phyloP scores from a whole-genome alignment of 2,329 filamentous ascomycete species.

The Tolypocladium cylindrosporum region DNA sequence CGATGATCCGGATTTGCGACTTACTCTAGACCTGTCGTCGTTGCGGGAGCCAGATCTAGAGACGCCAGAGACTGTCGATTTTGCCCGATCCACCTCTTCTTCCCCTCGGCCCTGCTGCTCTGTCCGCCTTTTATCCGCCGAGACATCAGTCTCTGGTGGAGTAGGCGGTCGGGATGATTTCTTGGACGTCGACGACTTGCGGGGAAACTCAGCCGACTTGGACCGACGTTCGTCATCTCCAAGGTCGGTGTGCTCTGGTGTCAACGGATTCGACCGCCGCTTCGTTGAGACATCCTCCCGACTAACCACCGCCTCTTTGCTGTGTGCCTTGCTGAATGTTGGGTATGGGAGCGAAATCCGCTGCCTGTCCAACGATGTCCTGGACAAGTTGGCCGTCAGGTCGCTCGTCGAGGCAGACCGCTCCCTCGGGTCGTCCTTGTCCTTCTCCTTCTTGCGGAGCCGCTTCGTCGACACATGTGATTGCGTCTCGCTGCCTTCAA shows the following conservation, averaged over 20 bases:
- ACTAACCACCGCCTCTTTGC: constrained; percentile 71
- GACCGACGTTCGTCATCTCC: constrained; percentile 32
- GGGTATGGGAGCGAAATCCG: constrained; percentile 61
- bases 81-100: constrained; percentile 21
- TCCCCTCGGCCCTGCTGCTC: constrained; percentile 20
- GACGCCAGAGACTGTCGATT: constrained; percentile 32
- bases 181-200: constrained; percentile 25
- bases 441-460: constrained; percentile 21
- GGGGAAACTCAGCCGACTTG: constrained; percentile 34
- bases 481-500: constrained; percentile 28
- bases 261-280: constrained; percentile 36
- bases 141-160: constrained; percentile 53
- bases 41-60: constrained; percentile 34
- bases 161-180: constrained; percentile 46
- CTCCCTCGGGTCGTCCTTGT: constrained; percentile 19
- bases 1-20: constrained; percentile 44
- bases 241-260: constrained; percentile 64
- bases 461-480: constrained; percentile 26
- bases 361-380: constrained; percentile 27
- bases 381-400: constrained; percentile 36
- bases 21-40: constrained; percentile 42
- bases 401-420: constrained; percentile 33
- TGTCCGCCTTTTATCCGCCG: constrained; percentile 29
- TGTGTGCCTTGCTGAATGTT: constrained; percentile 79
- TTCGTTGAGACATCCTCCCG: constrained; percentile 36